Conservation (phyloP, 163 green algal species). For the Coccomyxa subellipsoidea region DNA sequence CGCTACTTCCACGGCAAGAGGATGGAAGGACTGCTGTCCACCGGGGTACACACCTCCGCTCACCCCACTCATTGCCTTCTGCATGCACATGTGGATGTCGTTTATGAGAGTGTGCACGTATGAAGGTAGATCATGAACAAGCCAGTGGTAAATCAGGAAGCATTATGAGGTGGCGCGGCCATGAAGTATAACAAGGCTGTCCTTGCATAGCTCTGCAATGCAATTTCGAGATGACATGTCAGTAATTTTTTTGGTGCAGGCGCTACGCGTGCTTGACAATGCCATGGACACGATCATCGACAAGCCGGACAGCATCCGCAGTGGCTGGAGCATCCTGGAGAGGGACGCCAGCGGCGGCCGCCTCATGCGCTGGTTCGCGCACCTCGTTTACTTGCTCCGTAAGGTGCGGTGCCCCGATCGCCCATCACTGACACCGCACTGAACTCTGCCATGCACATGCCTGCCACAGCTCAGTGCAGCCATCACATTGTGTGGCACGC, state of each 20-base stretch:
- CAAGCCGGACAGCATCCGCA: constrained; percentile 8
- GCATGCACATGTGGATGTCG: too few relatives aligned
- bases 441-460: neutral
- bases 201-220: too few relatives aligned
- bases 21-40: constrained; percentile 47
- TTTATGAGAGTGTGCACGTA: too few relatives aligned
- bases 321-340: constrained; percentile 35
- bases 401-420: neutral
- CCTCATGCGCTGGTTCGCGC: neutral
- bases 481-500: too few relatives aligned
- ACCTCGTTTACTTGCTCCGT: neutral
- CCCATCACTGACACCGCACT: neutral
- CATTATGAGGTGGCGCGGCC: too few relatives aligned
- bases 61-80: too few relatives aligned
- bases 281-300: constrained; percentile 58
- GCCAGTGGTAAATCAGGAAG: too few relatives aligned
- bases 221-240: too few relatives aligned
- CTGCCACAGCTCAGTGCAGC: too few relatives aligned
- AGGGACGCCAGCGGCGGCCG: constrained; percentile 8
- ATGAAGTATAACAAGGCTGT: neutral
- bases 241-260: too few relatives aligned
- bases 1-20: constrained; percentile 63
- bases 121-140: too few relatives aligned
- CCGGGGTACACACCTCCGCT: constrained; percentile 15
- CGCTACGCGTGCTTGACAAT: constrained; percentile 64